Evolutionary conservation across 129 eudicot genomes (phyloP), one percentile per base, ranked within the genome.

Genomic region (Mikania micrantha): DNA sequence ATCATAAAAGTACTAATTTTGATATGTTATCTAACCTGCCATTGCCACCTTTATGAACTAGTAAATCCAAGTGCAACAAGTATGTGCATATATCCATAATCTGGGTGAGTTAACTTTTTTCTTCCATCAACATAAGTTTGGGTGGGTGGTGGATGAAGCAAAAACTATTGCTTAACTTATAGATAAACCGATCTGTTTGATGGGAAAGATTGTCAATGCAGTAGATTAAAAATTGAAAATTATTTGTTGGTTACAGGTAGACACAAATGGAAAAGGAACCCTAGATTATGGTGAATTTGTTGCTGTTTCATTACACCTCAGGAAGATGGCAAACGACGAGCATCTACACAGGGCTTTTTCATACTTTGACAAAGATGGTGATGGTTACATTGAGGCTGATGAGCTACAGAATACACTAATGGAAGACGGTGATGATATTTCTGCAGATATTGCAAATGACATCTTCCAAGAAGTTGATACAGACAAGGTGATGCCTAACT

Each of bases 401-500:
- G 97, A 90, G 81, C 97, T 90, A 48, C 91, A 71, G 8, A 77
- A 85, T 66, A 79, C 95, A 29, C 75, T 90, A 67, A 81, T 77
- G 85, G 97, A 90, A 78, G 97, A 90, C 42, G 97, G 97, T 47
- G 85, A 64, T 16, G 95, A 87, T 77, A 84, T 81, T 74, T 74
- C 87, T 71, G 61, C 88, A 63, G 75, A 78, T 81, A 84, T 91
- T 49, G 90, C 93, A 1, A 87, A 87, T 79, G 95, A 85, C 73
- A 91, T 91, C 56, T 85, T 91, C 82, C 95, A 91, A 81, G 97
- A 91, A 77, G 97, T 91, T 71, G 97, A 91, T 76, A 87, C 83
- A 0, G 93, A 91, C 76, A 91, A 91, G 93, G 95, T 91, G 41
- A 79, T n/a, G 16, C 15, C 7, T 7, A 34, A 21, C 17, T 2